Evolutionary conservation across 1,139 yeast genomes (phyloP).

Genomic region (Yamadazyma blattariae): DNA sequence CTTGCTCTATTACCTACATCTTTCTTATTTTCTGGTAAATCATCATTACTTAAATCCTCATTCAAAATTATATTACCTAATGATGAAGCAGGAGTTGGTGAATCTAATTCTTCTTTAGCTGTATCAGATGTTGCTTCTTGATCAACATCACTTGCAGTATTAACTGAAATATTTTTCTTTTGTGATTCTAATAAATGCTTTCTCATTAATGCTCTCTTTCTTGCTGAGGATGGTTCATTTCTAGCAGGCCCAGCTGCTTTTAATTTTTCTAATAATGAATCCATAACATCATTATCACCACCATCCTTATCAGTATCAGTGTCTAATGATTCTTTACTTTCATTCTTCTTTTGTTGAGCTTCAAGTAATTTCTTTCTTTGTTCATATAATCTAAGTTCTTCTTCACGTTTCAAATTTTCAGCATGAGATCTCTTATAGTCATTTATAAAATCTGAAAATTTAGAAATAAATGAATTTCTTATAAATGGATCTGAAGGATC

Average conservation of each 20-base stretch:
- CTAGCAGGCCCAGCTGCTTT: slow-evolving; percentile 71
- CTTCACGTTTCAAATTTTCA: slow-evolving; percentile 78
- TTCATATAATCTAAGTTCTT: slow-evolving; percentile 73
- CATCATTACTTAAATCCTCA: slow-evolving; percentile 1
- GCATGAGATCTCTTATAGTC: slow-evolving; percentile 75
- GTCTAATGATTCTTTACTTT: slow-evolving; percentile 14
- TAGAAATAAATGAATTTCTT: slow-evolving; percentile 65
- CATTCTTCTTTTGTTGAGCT: slow-evolving; percentile 27
- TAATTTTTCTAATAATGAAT: slow-evolving; percentile 65
- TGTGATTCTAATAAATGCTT: slow-evolving; percentile 49
- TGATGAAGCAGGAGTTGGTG: slow-evolving; percentile 13
- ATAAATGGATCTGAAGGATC: slow-evolving; percentile 69
- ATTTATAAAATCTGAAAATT: slow-evolving; percentile 67
- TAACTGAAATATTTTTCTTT: slow-evolving; percentile 14
- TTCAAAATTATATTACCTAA: background rate
- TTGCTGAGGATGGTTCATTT: slow-evolving; percentile 76
- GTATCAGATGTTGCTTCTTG: no score
- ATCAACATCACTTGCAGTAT: background rate
- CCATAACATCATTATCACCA: slow-evolving; percentile 61
- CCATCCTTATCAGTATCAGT: slow-evolving; percentile 23
- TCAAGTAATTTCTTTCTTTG: slow-evolving; percentile 66
- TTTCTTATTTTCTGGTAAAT: slow-evolving; percentile 21
- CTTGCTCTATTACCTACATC: slow-evolving; percentile 63
- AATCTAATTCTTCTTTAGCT: slow-evolving; percentile 9
- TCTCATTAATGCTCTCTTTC: slow-evolving; percentile 78